Evolutionary conservation across 2,329 filamentous ascomycete genomes (phyloP).

Genomic region (Trichoderma hamatum): DNA sequence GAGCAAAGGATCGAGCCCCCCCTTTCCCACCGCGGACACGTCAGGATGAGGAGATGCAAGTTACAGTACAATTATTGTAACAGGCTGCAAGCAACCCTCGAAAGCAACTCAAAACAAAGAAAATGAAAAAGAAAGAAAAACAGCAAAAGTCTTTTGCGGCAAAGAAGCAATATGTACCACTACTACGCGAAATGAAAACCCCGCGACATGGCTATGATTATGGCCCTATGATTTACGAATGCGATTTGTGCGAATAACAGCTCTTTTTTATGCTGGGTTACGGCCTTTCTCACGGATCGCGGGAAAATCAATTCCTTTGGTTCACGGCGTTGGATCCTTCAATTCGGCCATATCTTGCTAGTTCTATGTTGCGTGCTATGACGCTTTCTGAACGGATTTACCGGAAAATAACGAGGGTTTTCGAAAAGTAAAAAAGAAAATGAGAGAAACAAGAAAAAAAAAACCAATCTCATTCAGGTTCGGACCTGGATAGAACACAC

Average conservation of each 20-base stretch:
- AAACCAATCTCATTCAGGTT: not conserved
- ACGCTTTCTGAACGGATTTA: slow-evolving; percentile 10
- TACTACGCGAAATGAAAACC: slow-evolving; percentile 8
- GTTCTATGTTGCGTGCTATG: slow-evolving; percentile 5
- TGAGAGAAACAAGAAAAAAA: slow-evolving; percentile 10
- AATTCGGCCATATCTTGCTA: slow-evolving; percentile 6
- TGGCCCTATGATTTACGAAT: slow-evolving; percentile 25
- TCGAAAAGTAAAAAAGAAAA: not conserved
- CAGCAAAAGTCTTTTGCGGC: not conserved
- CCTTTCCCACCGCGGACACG: slow-evolving; percentile 40
- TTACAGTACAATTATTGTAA: not conserved
- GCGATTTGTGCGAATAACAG: slow-evolving; percentile 23
- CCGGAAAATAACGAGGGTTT: not conserved
- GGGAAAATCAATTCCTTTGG: slow-evolving; percentile 3
- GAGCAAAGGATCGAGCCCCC: slow-evolving; percentile 49
- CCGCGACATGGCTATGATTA: slow-evolving; percentile 21
- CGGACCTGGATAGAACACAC: not conserved
- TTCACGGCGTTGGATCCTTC: slow-evolving; percentile 19
- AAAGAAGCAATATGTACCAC: slow-evolving; percentile 1
- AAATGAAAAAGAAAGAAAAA: not conserved
- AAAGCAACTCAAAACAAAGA: not conserved
- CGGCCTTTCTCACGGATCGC: slow-evolving; percentile 21
- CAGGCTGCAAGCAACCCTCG: not conserved
- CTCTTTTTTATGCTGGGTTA: slow-evolving; percentile 11
- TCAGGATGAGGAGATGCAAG: slow-evolving; percentile 36